Evolutionary conservation across 108 stramenopile species (phyloP), one percentile per base, ranked within the genome.

Genomic region (Nitzschia inconspicua): DNA sequence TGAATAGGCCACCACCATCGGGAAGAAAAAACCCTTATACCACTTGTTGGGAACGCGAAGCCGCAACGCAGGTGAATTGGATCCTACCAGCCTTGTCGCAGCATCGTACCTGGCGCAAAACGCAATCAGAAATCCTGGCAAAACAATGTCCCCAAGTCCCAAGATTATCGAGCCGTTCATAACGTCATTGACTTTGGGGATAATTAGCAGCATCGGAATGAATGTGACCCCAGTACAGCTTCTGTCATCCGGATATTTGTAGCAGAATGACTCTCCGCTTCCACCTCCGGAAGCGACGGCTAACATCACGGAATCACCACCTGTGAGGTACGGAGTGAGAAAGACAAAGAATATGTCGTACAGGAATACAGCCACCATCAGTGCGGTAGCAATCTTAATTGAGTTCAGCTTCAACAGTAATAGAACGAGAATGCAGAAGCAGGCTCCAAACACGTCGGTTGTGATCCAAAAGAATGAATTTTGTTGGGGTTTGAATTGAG

Each of bases 261-360:
- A 62, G 22, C 69, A 70, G 53, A 48, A 63, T 28, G 55, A 60
- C 27, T 70, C 60, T 9, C 20, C 57, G 20, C 4, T 53, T 22
- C 65, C 79, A 0, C 84, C 80, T 25, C 69, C 76, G 10, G 79
- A 85, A 27, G 86, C 86, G 10, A 89, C 91, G 32, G 72, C 80
- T 44, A 95, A 80, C 86, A 88, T 88, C 20, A 88, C 77, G 3
- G 75, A 79, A 50, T 86, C 77, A 8, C 83, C 83, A 44, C 69
- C 72, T 29, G 80, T 75, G 28, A 83, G 70, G 44, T 93, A 69
- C 0, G 94, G 92, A 1, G 83, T 83, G 13, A 90, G 30, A 50
- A 95, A 95, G 26, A 95, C 94, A 70, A 91, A 95, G 68, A 92
- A 95, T 14, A 95, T 90, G 61, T 95, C 94, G 61, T 95, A 95